These are phyloP conservation scores for Colletotrichum tamarilloi DNA, from an alignment of 2,329 filamentous ascomycete genomes.

Conservation along the genomic window DNA sequence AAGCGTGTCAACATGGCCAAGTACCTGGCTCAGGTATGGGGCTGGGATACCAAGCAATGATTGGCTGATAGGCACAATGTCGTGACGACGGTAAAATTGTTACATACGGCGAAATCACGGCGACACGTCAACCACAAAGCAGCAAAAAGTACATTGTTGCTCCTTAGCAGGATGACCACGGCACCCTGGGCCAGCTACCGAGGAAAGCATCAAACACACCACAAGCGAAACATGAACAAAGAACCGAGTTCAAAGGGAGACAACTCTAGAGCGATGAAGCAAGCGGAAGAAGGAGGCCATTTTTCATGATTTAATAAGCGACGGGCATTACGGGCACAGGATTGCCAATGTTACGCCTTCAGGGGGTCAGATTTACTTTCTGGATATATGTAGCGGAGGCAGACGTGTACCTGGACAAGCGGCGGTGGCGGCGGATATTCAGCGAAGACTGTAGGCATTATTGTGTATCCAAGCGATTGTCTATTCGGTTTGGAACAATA, in stretches of 20 bases:
- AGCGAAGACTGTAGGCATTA: slow-evolving; percentile 6
- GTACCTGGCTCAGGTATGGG: slow-evolving; percentile 96
- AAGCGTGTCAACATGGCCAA: slow-evolving; percentile 98
- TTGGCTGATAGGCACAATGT: background rate
- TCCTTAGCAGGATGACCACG: background rate
- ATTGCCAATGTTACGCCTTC: slow-evolving; percentile 4
- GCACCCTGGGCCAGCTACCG: background rate
- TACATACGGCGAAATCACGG: background rate
- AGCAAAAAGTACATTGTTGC: background rate
- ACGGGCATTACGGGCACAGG: background rate
- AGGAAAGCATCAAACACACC: background rate
- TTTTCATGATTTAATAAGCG: slow-evolving; percentile 3
- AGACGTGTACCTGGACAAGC: background rate
- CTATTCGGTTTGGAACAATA: slow-evolving; percentile 1
- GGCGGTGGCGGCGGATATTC: background rate
- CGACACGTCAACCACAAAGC: background rate
- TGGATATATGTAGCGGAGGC: slow-evolving; percentile 3
- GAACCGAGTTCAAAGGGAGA: background rate
- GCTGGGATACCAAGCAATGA: slow-evolving; percentile 76
- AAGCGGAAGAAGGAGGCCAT: background rate
- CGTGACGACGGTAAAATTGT: background rate
- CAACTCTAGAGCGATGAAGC: background rate
- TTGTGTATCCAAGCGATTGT: slow-evolving; percentile 5
- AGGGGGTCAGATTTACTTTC: background rate
- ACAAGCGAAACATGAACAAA: background rate